phyloP scores from a whole-genome alignment of 331 rosid genomes.

The Quercus phellos region DNA sequence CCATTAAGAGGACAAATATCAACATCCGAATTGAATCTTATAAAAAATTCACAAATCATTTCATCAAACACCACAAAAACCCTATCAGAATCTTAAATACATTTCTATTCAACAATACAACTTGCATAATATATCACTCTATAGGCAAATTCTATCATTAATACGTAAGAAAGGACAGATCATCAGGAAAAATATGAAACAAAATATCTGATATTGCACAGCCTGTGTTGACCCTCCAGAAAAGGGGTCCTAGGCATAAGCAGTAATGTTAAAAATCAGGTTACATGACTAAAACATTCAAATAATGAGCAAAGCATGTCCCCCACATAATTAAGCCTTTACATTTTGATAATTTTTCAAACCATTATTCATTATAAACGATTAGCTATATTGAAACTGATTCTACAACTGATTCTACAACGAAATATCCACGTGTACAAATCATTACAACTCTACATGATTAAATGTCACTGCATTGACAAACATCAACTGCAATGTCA shows the following conservation, averaged over 20 bases:
- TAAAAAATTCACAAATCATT: not conserved
- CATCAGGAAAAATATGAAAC: not conserved
- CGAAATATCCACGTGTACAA: not conserved
- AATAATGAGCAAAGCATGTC: not conserved
- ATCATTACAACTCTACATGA: not conserved
- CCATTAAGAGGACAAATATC: not conserved
- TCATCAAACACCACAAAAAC: not conserved
- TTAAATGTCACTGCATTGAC: not conserved
- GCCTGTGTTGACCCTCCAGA: not conserved
- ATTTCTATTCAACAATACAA: not conserved
- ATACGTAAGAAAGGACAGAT: not conserved
- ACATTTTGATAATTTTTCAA: not conserved
- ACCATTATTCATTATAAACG: not conserved
- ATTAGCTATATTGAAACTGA: not conserved
- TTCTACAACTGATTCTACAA: not conserved
- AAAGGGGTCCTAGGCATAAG: not conserved
- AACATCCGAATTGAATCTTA: not conserved
- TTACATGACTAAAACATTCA: not conserved
- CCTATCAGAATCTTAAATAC: not conserved
- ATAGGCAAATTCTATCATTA: not conserved
- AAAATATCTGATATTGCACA: not conserved
- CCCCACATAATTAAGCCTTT: not conserved
- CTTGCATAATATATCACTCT: not conserved
- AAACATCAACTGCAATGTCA: not conserved
- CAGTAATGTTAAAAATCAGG: not conserved